Base-by-base conservation (phyloP, 2,329 filamentous ascomycete species). In the Cladosporium sp. region DNA sequence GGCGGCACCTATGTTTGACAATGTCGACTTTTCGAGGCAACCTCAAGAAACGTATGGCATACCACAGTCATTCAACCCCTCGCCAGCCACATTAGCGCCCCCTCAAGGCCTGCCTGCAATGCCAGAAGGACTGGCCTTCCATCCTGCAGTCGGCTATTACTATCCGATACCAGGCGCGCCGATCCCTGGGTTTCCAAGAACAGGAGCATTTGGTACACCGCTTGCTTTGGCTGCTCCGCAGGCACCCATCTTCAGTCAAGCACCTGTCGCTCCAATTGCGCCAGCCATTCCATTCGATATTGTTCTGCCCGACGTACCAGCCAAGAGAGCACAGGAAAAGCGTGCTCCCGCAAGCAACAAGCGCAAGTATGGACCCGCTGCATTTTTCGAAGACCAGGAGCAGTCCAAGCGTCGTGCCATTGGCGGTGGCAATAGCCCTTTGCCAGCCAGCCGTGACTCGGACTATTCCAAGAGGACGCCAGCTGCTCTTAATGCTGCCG, bases 331-430 rank as follows among this genome's bases (percentile, higher is more conserved):
- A 33, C 35, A 40, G 35, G 3, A 23, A 18, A 55, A 35, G 18
- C 46, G 33, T 23, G 21, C 31, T 21, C 28, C 31, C 5, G 18
- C 21, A 16, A n/a, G 61, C 61, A 55, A 26, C 35, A 62, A 63
- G 50, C 35, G 61, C 8, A 63, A 63, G 35, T 63, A 46, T 29
- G 61, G 61, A 29, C 61, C 61, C 5, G 18, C 40, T 46, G 50
- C n/a, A 3, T 63, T 56, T 18, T 28, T 55, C 26, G 50, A 55
- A 31, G 50, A 63, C 26, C 61, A 33, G 35, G 50, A 63, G 35
- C 61, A 56, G 26, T n/a, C 61, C 50, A 44, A 63, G 61, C 61
- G 61, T 18, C 61, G 61, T 33, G 61, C 61, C 33, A 16, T 21
- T 14, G 60, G 50, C 16, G 60, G 56, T 21, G 31, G 40, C 18